Conservation (phyloP, 192 early-diverging fungal genomes). For the Glomus cerebriforme region DNA sequence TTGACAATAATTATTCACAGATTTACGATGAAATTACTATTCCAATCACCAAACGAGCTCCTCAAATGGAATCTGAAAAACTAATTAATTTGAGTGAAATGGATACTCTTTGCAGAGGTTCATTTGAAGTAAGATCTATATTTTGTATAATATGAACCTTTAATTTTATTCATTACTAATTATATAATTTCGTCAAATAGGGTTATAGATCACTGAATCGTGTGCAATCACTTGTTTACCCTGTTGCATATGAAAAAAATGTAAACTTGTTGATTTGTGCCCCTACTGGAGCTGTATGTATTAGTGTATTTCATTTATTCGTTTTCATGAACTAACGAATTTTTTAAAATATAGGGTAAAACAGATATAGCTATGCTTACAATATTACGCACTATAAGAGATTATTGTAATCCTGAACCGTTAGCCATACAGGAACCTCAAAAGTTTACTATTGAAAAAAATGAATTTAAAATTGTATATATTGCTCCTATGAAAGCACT, state of each 20-base stretch:
- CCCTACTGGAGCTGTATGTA: constrained; percentile 89
- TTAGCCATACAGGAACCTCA: constrained; percentile 40
- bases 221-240: constrained; percentile 94
- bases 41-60: constrained; percentile 72
- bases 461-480: constrained; percentile 98
- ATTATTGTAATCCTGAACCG: constrained; percentile 69
- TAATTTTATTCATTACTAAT: not conserved
- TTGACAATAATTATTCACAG: constrained; percentile 37
- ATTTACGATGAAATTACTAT: constrained; percentile 93
- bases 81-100: constrained; percentile 67
- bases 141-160: not conserved
- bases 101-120: constrained; percentile 73
- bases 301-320: not conserved
- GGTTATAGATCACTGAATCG: constrained; percentile 89
- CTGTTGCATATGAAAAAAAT: constrained; percentile 90
- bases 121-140: constrained; percentile 61
- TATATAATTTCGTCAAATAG: constrained; percentile 18
- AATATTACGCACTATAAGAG: constrained; percentile 77
- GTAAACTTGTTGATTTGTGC: constrained; percentile 99
- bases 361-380: constrained; percentile 97
- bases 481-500: constrained; percentile 99
- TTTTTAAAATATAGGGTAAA: constrained; percentile 70
- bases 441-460: constrained; percentile 66
- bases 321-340: not conserved
- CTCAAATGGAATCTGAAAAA: constrained; percentile 64